Base-by-base conservation (phyloP, 1,139 yeast genomes). In the Kodamaea sp. region DNA sequence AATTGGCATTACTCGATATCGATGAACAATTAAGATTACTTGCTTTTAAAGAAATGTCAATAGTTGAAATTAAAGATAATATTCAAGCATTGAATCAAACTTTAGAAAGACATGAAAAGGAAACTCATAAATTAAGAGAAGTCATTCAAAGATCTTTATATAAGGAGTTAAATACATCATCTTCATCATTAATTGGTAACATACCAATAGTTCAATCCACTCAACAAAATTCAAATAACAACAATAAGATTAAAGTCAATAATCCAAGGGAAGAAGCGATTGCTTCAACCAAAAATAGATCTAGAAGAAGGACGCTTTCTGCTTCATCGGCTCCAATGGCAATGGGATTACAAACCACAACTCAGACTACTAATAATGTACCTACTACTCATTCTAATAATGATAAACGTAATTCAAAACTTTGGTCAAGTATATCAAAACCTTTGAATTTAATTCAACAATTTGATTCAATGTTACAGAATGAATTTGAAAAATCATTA, bases 401-500 rank as follows among this genome's bases (percentile, higher is more conserved):
- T 22, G 53, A 39, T 7, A 49, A 46, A 28, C 39, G 50, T 7
- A 51, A 48, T 39, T 59, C 65, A 24, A 55, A 61, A 26, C 38
- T 70, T 22, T 58, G 78, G 76, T 46, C 57, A 8, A 65, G 64
- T 39, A 55, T 66, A n/a, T 62, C 78, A 9, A 81, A 77, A 48
- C 87, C 90, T 1, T 65, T 83, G 34, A 75, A 70, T 31, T 66
- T 82, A 41, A 69, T 84, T 32, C 86, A 81, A 49, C 88, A 81
- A 45, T 74, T 84, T 52, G 92, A 84, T 56, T 76, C 75, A 36
- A 68, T 82, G 62, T 63, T 84, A 24, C 87, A 79, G 53, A 74
- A 70, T 41, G 90, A 83, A 54, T 69, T 84, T 46, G 90, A 83
- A 50, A 76, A 55, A 60, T 79, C 64, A 25, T 64, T 65, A 55